Evolutionary conservation across 2,329 filamentous ascomycete species (phyloP), one percentile per base, ranked within the genome.

Genomic region (Ceratocystiopsis minuta): DNA sequence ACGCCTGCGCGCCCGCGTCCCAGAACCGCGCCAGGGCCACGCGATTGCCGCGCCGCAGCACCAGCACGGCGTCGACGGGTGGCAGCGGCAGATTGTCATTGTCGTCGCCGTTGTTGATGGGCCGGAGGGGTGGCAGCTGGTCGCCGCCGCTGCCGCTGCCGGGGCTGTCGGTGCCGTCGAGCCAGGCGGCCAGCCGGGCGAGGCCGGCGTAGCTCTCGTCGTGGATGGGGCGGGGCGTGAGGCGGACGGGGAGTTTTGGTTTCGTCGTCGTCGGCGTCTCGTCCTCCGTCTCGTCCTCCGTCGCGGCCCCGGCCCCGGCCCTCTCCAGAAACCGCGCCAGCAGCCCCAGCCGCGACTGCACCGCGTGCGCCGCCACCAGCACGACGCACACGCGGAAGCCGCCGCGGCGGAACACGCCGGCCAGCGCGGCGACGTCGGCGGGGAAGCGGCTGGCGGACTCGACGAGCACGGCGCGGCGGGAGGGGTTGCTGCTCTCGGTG

Each of bases 381-480:
- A 56, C 58, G 3, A 65, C 59, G 28, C 59, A 55, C 18, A 65
- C 55, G 14, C 50, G 49, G 46, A 65, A 67, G 3, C 53, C 55
- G 1, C 44, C 53, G 2, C 15, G 32, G n/a, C 48, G 49, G 36
- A 66, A 64, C 1, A 55, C 44, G 4, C 46, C 47, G 12, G 55
- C 59, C 38, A 67, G 52, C 2, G 51, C 48, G 28, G 48, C 51
- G 43, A 66, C 63, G 49, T 67, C 64, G 11, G 53, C 53, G 2
- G 61, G 60, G 44, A 62, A 56, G 15, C 65, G 59, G 48, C 62
- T 65, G 2, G 64, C 64, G 40, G 59, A 61, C 54, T 68, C 65
- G 15, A 67, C 49, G 12, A 68, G 51, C 13, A 63, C 58, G 49
- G 62, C 57, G 16, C 53, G 44, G n/a, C 51, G 46, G 1, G 51